Conservation (phyloP, 1,284 basidiomycete genomes). For the Sanghuangporus baumii region DNA sequence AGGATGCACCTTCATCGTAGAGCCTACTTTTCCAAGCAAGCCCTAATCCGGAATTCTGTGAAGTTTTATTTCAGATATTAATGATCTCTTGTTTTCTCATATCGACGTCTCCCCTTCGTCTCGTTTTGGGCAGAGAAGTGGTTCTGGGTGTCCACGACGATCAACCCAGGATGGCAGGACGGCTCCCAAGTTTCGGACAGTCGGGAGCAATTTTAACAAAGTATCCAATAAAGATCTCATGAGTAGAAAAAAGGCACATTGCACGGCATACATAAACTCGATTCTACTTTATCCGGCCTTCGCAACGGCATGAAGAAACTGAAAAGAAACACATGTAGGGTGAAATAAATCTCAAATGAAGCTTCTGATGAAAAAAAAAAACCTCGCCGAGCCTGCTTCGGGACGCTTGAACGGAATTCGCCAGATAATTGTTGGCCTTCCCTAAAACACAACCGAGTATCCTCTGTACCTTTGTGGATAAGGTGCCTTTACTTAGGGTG, state of each 20-base stretch:
- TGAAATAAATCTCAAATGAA: not conserved
- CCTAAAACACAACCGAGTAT: not conserved
- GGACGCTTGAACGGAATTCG: not conserved
- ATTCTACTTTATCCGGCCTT: not conserved
- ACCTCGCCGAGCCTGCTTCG: not conserved
- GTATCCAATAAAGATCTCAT: not conserved
- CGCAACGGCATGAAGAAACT: not conserved
- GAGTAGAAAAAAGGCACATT: not conserved
- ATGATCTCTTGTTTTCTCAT: not conserved
- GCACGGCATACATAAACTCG: not conserved
- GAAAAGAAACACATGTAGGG: not conserved
- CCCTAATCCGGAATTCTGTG: not conserved
- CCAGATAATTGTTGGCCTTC: not conserved
- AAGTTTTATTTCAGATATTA: not conserved
- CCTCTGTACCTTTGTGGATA: not conserved
- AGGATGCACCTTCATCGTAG: not conserved
- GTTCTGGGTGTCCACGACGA: slow-evolving; percentile 1
- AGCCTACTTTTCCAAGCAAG: not conserved
- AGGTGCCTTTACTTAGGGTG: not conserved
- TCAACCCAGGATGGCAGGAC: not conserved
- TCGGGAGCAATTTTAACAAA: not conserved
- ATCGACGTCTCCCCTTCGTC: not conserved
- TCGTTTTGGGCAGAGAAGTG: not conserved
- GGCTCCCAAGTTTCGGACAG: not conserved
- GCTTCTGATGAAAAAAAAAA: not conserved